phyloP scores from a whole-genome alignment of 805 yeast genomes.

The Sugiyamaella boreocaroliniensis region DNA sequence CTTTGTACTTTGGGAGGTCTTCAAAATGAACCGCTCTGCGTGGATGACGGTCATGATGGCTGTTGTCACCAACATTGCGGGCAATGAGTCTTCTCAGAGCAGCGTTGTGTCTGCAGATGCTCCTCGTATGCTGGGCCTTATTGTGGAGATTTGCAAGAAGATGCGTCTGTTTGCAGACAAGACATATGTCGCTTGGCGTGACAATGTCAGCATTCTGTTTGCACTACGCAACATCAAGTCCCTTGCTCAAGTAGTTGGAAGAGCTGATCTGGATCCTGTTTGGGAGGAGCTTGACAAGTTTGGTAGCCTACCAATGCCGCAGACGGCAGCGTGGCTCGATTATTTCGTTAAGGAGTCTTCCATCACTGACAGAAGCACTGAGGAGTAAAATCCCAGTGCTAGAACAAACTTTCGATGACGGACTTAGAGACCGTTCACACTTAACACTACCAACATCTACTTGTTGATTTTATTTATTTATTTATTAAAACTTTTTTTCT shows the following conservation, averaged over 20 bases:
- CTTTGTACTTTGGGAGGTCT: slow-evolving; percentile 3
- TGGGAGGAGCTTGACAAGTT: slow-evolving; percentile 2
- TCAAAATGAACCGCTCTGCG: slow-evolving; percentile 3
- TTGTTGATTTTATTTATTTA: neutral
- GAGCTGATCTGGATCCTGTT: slow-evolving; percentile 5
- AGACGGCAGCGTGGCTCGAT: slow-evolving; percentile 1
- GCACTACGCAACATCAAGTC: slow-evolving; percentile 3
- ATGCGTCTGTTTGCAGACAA: slow-evolving; percentile 3
- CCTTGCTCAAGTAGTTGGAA: slow-evolving; percentile 5
- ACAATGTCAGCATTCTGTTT: slow-evolving; percentile 11
- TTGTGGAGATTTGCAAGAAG: slow-evolving; percentile 5
- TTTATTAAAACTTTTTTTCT: neutral
- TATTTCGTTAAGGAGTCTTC: slow-evolving; percentile 4
- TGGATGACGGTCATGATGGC: slow-evolving; percentile 10
- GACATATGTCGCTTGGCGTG: slow-evolving; percentile 12
- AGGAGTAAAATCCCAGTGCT: no score
- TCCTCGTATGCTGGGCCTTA: slow-evolving; percentile 3
- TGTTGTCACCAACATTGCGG: slow-evolving; percentile 2
- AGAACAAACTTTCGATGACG: no score
- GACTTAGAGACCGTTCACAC: no score
- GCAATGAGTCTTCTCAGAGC: neutral
- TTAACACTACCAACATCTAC: no score
- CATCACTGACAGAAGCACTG: slow-evolving; percentile 1
- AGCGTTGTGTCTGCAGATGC: neutral
- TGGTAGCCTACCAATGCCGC: slow-evolving; percentile 2